Percentiles rank a stretch among this genome's conserved stretches.
These are phyloP conservation scores for Rubus idaeus DNA, from an alignment of 306 rosid genomes.

Conservation along the genomic window DNA sequence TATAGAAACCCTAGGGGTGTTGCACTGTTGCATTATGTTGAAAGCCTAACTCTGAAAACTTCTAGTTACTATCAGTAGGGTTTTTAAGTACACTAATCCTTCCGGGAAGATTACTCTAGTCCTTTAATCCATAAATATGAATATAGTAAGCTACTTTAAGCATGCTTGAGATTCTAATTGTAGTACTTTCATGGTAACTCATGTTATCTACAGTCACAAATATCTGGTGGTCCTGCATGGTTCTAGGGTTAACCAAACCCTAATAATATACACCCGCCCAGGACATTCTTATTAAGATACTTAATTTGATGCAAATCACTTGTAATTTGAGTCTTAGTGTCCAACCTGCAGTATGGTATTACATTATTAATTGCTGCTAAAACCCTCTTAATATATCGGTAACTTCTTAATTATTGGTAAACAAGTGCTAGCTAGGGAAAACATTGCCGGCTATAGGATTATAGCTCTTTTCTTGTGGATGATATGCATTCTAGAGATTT, in stretches of 20 bases:
- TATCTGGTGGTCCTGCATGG: constrained; percentile 52
- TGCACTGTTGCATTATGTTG: constrained; percentile 15
- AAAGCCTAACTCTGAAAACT: constrained; percentile 51
- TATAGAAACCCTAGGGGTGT: constrained; percentile 13
- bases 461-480: too few relatives aligned
- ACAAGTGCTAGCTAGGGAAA: too few relatives aligned
- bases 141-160: constrained; percentile 23
- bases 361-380: too few relatives aligned
- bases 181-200: constrained; percentile 44
- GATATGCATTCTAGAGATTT: too few relatives aligned
- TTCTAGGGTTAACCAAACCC: constrained; percentile 56
- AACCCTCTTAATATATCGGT: too few relatives aligned
- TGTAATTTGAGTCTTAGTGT: background rate
- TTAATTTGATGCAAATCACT: background rate
- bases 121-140: constrained; percentile 27
- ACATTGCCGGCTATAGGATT: too few relatives aligned
- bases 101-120: constrained; percentile 31
- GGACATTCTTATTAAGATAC: constrained; percentile 25
- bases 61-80: constrained; percentile 23
- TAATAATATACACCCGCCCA: constrained; percentile 31
- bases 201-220: constrained; percentile 33
- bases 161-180: constrained; percentile 63
- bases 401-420: too few relatives aligned
- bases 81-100: constrained; percentile 25
- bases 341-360: background rate